Base-by-base conservation (phyloP, 352 stramenopile genomes). In the Globisporangium paroecandrum region DNA sequence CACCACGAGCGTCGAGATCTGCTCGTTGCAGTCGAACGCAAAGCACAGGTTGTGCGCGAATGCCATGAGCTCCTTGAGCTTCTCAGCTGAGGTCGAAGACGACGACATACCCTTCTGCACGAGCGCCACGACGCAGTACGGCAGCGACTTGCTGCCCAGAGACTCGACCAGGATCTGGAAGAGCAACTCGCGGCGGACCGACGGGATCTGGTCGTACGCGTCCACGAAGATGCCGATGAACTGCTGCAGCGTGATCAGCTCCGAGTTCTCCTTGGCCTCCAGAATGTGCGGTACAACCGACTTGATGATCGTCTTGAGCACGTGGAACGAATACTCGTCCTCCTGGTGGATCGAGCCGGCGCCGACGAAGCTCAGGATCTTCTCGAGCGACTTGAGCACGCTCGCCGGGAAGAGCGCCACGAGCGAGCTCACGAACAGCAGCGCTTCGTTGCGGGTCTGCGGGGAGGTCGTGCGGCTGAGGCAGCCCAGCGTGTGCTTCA, bases 311-410 rank as follows among this genome's bases (percentile, higher is more conserved):
- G 86, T 92, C 62, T 94, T 83, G n/a, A 96, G 74, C 41, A 96
- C 87, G 51, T 94, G 80, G 69, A 94, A 95, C 58, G 89, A 93
- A 74, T 96, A 94, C 46, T 91, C 89, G 58, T 96, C 89, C 15
- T 94, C 80, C 34, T 91, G 78, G 51, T 83, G 82, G 60, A 93
- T 89, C 2, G 76, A 82, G 0, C 80, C 78, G 15, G 67, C 71
- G 57, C 78, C 80, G 9, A 92, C 68, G 47, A 92, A 91, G 38
- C 75, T 77, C 51, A 96, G 53, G 49, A 96, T 91, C 57, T 89
- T 89, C 61, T 91, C 81, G n/a, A 96, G 69, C 51, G 86, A 93
- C 38, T 76, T 67, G 4, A 94, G 77, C 1, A 96, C 87, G 71
- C 77, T 92, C 10, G 75, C 65, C 0, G 89, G 86, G 61, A 90